These are phyloP conservation scores for Phaseolus coccineus DNA, from an alignment of 331 rosid species.

Conservation along the genomic window DNA sequence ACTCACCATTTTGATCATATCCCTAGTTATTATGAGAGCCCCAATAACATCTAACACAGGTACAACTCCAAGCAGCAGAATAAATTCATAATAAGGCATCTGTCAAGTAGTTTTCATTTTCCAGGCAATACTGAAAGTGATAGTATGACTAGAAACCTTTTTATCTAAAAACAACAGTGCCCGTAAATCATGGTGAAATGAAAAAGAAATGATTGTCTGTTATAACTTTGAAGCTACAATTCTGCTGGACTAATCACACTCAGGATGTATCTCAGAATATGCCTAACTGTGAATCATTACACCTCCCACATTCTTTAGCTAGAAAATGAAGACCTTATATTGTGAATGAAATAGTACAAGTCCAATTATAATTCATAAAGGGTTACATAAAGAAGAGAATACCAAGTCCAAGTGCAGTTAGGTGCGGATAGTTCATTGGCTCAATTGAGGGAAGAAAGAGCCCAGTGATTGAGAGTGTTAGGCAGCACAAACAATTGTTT, in stretches of 20 bases:
- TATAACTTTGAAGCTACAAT: background rate
- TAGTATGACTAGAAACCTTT: background rate
- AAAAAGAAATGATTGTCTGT: background rate
- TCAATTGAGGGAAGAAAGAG: background rate
- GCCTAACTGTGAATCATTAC: too few species aligned
- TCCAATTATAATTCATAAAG: too few species aligned
- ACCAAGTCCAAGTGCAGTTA: background rate
- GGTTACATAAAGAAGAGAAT: too few species aligned
- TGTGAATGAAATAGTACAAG: too few species aligned
- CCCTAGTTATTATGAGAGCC: background rate
- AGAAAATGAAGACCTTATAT: too few species aligned
- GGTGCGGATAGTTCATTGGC: background rate
- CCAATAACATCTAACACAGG: too few species aligned
- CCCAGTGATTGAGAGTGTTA: background rate
- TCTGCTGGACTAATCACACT: too few species aligned
- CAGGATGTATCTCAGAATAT: too few species aligned
- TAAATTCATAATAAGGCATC: background rate
- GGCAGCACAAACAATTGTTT: background rate
- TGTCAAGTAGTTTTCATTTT: background rate
- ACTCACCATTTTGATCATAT: too few species aligned
- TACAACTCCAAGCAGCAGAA: slow-evolving; percentile 18
- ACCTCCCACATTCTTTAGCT: too few species aligned
- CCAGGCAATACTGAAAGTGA: background rate
- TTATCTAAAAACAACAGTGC: background rate
- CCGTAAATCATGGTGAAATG: background rate